Evolutionary conservation across 805 yeast genomes (phyloP), one percentile per base, ranked within the genome.

Genomic region (Kodamaea kakaduensis): DNA sequence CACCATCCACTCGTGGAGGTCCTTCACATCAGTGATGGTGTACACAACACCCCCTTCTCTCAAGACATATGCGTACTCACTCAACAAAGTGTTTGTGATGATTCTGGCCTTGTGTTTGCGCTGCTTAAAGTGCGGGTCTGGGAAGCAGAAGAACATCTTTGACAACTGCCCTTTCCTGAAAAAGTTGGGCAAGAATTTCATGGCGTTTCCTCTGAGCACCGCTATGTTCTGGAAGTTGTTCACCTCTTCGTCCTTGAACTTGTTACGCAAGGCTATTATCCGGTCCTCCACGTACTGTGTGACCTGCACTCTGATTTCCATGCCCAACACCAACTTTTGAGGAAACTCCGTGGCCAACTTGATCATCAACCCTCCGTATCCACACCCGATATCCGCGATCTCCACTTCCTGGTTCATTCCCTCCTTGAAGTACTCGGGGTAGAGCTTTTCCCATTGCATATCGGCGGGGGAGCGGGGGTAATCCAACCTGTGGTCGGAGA

Each of bases 101-200:
- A 93, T 93, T 67, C 98, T 75, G 5, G 97, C 97, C 71, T 93
- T 93, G 64, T 93, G 98, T 57, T 93, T 93, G 54, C 97, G 74
- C 61, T 87, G 95, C 58, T 93, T 93, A 71, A 93, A 93, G 60
- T 93, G 98, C 6, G 98, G 98, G 61, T 93, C 98, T n/a, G 98
- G 98, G 74, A 93, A 93, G 59, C 98, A 93, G 67, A 93, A 93
- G 65, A 93, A 93, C 75, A 93, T 85, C 68, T 90, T 93, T 21
- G 81, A 77, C 34, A 89, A 65, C 56, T 88, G 97, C 5, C 79
- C 78, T 58, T 82, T 82, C 39, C 71, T 67, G 64, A 93, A 93
- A 59, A 93, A 93, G 58, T 93, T 93, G 15, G 98, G 97, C 43
- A 88, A 64, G 54, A 93, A 93, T 61, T 93, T 93, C 98, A 93